Base-by-base conservation (phyloP, 257 asterid genomes). In the Eustoma russellianum region DNA sequence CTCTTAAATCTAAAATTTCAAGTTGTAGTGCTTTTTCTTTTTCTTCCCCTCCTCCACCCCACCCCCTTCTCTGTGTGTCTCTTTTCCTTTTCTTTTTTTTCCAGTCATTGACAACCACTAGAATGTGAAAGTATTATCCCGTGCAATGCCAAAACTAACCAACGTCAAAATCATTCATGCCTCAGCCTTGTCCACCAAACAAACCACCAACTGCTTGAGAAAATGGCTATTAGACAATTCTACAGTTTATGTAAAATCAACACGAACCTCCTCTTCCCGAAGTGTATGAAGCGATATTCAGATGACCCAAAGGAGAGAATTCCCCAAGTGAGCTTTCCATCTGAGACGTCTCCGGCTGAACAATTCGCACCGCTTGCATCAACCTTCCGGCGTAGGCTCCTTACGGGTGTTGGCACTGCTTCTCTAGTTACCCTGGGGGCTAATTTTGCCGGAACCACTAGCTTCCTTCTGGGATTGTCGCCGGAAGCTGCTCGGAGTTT, bases 361-460 rank as follows among this genome's bases (percentile, higher is more conserved):
- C 91, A 83, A 65, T 79, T 83, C 59, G 45, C 63, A 52, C 81
- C 94, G 16, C 77, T 90, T 0, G 79, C 80, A 52, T 70, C 86
- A 9, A 82, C 75, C n/a, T 86, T 90, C 66, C 70, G 87, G 30
- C 79, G 94, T 60, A 78, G 89, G 7, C 77, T 83, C 43, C 77
- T 86, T 49, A 64, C 80, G 0, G 91, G 96, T 46, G 61, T 76
- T 46, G 80, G 79, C 66, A 67, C 88, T 33, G 85, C 93, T 64
- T 76, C 95, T 65, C 46, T 83, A 13, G 69, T 83, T 30, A 86
- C 91, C 5, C 57, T 72, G 6, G 96, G 95, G 9, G 95, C 94
- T 59, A 82, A 90, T 72, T 82, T 86, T 60, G 77, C 78, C n/a
- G 96, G 95, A 56, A 48, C 75, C 46, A 81, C 96, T 9, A 90